These are phyloP conservation scores for Akebia trifoliata DNA, from an alignment of 164 flowering plant genomes.

Conservation along the genomic window DNA sequence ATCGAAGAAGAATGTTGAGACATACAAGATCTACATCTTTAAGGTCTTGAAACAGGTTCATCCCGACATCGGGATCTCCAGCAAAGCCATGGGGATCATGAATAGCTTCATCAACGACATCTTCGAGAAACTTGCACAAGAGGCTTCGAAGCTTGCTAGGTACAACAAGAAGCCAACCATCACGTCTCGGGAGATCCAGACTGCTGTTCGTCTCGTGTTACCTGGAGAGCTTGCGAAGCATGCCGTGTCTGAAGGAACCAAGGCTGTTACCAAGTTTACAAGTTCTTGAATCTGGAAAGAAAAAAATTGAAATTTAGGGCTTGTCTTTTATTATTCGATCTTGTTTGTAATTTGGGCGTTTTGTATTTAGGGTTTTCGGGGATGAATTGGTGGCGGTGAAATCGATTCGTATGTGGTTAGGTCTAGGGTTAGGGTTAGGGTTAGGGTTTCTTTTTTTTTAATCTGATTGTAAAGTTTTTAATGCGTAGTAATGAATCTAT, in stretches of 20 bases:
- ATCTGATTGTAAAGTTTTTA: too few relatives aligned
- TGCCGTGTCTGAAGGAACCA: constrained; percentile 16
- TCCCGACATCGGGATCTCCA: constrained; percentile 11
- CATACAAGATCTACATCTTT: constrained; percentile 18
- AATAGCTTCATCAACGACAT: constrained; percentile 14
- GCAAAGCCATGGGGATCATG: constrained; percentile 17
- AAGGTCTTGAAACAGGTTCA: constrained; percentile 13
- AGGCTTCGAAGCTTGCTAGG: constrained; percentile 10
- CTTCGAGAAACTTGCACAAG: constrained; percentile 14
- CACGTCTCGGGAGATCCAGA: constrained; percentile 16
- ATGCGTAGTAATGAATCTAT: too few relatives aligned
- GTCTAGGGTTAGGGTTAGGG: too few relatives aligned
- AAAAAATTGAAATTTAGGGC: background rate
- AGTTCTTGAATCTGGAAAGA: too few relatives aligned
- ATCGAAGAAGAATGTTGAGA: constrained; percentile 12
- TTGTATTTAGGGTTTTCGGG: background rate
- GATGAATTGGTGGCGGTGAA: too few relatives aligned
- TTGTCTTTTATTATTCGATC: background rate
- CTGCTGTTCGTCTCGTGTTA: constrained; percentile 13
- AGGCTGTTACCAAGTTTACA: constrained; percentile 15
- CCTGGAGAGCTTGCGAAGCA: constrained; percentile 16
- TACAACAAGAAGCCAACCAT: constrained; percentile 16
- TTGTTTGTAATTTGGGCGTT: background rate
- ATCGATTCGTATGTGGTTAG: too few relatives aligned
- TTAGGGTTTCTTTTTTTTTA: too few relatives aligned